Percentiles rank a stretch among this genome's conserved stretches.
Evolutionary conservation across 2,329 filamentous ascomycete species (phyloP).

Genomic region (Colletotrichum liaoningense): DNA sequence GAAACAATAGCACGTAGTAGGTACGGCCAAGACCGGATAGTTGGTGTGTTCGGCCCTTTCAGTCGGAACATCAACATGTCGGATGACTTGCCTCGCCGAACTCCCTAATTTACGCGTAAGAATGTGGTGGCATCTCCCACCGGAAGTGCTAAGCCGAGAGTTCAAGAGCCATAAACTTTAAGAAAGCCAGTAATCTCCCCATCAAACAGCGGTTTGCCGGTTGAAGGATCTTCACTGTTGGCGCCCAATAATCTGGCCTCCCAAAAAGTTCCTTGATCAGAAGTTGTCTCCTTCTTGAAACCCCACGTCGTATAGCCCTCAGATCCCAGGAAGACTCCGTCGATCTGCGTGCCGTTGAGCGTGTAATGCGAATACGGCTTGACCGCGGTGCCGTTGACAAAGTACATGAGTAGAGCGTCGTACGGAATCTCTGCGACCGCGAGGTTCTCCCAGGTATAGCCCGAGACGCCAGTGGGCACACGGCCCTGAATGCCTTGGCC

Average conservation of each 20-base stretch:
- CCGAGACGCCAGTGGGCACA: slow-evolving; percentile 3
- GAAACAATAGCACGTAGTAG: background rate
- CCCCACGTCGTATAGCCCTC: slow-evolving; percentile 6
- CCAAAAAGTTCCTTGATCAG: background rate
- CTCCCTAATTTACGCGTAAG: background rate
- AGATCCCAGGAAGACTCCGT: slow-evolving; percentile 11
- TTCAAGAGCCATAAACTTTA: slow-evolving; percentile 7
- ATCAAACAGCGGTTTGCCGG: slow-evolving; percentile 14
- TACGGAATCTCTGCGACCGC: slow-evolving; percentile 17
- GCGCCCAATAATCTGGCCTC: slow-evolving; percentile 14
- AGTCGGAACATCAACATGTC: background rate
- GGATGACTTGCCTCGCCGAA: background rate
- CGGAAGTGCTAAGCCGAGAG: background rate
- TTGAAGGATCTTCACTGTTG: background rate
- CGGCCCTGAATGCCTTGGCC: background rate
- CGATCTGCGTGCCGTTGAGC: background rate
- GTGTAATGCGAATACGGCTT: slow-evolving; percentile 12
- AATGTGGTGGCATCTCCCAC: background rate
- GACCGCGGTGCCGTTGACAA: background rate
- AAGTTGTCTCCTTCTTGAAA: background rate
- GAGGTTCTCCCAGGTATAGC: slow-evolving; percentile 20
- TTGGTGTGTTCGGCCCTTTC: background rate
- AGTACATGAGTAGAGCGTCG: slow-evolving; percentile 19
- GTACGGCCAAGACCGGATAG: background rate
- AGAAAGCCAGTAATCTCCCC: slow-evolving; percentile 13